A percentile compares a stretch with the other conserved stretches of the same genome.
Evolutionary conservation across 371 early-diverging fungal species (phyloP).

Genomic region (Mycotypha africana): DNA sequence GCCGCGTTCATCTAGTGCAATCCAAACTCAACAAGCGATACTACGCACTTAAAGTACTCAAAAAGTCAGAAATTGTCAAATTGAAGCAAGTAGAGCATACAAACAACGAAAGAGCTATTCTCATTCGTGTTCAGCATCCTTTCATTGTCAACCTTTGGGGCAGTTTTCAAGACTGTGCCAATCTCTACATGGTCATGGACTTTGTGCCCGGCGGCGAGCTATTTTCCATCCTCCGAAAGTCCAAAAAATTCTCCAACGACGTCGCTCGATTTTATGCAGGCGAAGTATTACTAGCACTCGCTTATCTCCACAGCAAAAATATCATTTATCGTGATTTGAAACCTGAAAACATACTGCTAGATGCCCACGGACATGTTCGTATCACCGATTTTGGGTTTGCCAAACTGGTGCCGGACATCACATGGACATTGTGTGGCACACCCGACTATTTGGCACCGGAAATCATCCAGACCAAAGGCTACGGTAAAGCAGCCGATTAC

Average conservation of each 20-base stretch:
- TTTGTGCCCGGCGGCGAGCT: conserved; percentile 94
- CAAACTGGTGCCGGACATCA: conserved; percentile 84
- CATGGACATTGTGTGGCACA: conserved; percentile 98
- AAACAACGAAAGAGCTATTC: conserved; percentile 76
- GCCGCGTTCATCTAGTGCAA: conserved; percentile 86
- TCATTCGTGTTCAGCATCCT: conserved; percentile 73
- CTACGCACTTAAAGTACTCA: conserved; percentile 87
- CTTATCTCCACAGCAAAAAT: conserved; percentile 86
- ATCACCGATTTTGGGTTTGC: conserved; percentile 99
- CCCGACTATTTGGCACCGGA: conserved; percentile 97
- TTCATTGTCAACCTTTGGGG: conserved; percentile 88
- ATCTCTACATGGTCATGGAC: conserved; percentile 91
- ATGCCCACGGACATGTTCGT: conserved; percentile 94
- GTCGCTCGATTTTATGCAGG: conserved; percentile 82
- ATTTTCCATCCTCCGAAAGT: conserved; percentile 67
- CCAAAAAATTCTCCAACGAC: conserved; percentile 76
- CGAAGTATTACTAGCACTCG: conserved; percentile 69
- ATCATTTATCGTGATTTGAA: conserved; percentile 95
- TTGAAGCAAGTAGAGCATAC: conserved; percentile 91
- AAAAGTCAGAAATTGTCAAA: conserved; percentile 87
- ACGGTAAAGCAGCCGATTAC: conserved; percentile 90
- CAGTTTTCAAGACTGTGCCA: conserved; percentile 82
- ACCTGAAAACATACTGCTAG: conserved; percentile 92
- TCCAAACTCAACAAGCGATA: conserved; percentile 59
- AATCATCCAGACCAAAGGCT: conserved; percentile 86